phyloP scores from a whole-genome alignment of 1,139 yeast species.

The Blastobotrys illinoisensis region DNA sequence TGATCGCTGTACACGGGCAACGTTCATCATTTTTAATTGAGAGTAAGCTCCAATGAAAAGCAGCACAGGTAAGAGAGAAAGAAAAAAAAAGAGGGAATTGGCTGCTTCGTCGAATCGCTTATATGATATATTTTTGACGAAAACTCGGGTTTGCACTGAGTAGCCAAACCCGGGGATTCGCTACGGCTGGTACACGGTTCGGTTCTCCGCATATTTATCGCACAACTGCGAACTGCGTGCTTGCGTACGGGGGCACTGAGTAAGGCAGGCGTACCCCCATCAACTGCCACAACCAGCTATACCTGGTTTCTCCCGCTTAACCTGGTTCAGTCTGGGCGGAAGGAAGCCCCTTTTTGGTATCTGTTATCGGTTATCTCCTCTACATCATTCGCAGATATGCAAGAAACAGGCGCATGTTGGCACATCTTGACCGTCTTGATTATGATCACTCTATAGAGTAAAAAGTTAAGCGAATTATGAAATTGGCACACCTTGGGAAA shows the following conservation, averaged over 20 bases:
- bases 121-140: background rate
- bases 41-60: background rate
- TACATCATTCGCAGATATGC: too few species aligned
- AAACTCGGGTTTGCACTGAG: slow-evolving; percentile 9
- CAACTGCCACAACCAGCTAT: too few species aligned
- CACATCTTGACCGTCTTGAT: too few species aligned
- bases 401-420: too few species aligned
- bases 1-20: slow-evolving; percentile 5
- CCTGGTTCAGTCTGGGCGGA: too few species aligned
- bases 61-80: slow-evolving; percentile 1
- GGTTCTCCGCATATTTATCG: background rate
- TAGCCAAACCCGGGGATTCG: background rate
- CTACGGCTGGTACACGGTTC: background rate
- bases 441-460: too few species aligned
- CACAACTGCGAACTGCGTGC: background rate
- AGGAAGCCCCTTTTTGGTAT: too few species aligned
- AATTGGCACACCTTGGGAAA: too few species aligned
- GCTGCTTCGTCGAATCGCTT: background rate
- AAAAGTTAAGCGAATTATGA: too few species aligned
- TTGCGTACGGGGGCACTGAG: background rate
- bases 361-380: background rate
- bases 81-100: slow-evolving; percentile 2
- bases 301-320: too few species aligned
- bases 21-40: slow-evolving; percentile 3
- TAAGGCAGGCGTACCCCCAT: background rate